Evolutionary conservation across 2,329 filamentous ascomycete species (phyloP).

Genomic region (Phialophora tarda): DNA sequence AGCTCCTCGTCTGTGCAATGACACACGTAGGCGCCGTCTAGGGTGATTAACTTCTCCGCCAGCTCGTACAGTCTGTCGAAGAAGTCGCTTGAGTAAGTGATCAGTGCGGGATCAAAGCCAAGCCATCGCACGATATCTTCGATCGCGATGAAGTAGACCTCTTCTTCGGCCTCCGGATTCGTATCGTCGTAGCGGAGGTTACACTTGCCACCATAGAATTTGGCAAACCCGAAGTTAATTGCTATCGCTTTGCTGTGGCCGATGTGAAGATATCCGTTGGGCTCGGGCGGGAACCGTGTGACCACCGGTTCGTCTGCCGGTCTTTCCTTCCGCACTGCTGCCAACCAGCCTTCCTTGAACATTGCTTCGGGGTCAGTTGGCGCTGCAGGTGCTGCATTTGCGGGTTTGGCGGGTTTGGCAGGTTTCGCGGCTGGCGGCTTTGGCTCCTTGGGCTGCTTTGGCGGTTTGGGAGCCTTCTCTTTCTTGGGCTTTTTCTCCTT

Average conservation of each 20-base stretch:
- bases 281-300: slow-evolving; percentile 82
- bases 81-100: slow-evolving; percentile 90
- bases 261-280: slow-evolving; percentile 92
- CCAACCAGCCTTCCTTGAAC: slow-evolving; percentile 80
- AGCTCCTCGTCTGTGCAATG: slow-evolving; percentile 79
- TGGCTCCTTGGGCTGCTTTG: slow-evolving; percentile 43
- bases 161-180: slow-evolving; percentile 91
- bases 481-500: slow-evolving; percentile 45
- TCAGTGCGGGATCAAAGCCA: slow-evolving; percentile 75
- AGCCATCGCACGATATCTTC: slow-evolving; percentile 87
- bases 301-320: slow-evolving; percentile 60
- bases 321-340: slow-evolving; percentile 72
- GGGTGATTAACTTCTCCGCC: slow-evolving; percentile 79
- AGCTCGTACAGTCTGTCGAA: slow-evolving; percentile 87
- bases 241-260: slow-evolving; percentile 95
- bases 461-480: slow-evolving; percentile 47
- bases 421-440: slow-evolving; percentile 40
- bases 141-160: slow-evolving; percentile 87
- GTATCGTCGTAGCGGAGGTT: slow-evolving; percentile 90
- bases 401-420: slow-evolving; percentile 43
- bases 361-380: slow-evolving; percentile 64
- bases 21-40: slow-evolving; percentile 78
- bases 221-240: slow-evolving; percentile 94
- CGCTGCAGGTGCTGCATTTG: slow-evolving; percentile 40
- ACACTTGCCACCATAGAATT: slow-evolving; percentile 77